A percentile compares a stretch with the other conserved stretches of the same genome.
phyloP scores from a whole-genome alignment of 192 early-diverging fungal genomes.

The Ambispora gerdemannii region DNA sequence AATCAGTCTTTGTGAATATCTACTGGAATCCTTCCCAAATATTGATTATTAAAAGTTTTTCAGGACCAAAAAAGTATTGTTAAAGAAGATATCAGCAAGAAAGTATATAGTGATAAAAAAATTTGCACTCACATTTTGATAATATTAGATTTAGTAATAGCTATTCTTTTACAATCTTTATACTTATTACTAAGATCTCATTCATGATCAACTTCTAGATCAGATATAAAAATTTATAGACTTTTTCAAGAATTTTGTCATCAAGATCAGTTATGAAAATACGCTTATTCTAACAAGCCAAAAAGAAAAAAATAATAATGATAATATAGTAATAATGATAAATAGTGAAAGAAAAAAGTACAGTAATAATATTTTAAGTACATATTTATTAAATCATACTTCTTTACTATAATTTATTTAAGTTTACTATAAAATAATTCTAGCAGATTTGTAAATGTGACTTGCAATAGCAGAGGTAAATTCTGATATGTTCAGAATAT shows the following conservation, averaged over 20 bases:
- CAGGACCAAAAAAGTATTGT: not conserved
- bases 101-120: not conserved
- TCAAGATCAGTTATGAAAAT: not conserved
- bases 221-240: not conserved
- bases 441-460: not conserved
- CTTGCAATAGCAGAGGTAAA: not conserved
- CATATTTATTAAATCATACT: not conserved
- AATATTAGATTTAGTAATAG: not conserved
- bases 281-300: not conserved
- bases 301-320: too few relatives aligned
- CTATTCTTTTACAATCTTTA: not conserved
- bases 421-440: too few relatives aligned
- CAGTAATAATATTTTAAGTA: too few relatives aligned
- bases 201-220: not conserved
- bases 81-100: not conserved
- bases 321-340: too few relatives aligned
- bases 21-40: not conserved
- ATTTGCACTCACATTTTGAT: not conserved
- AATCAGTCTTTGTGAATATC: not conserved
- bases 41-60: not conserved
- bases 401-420: not conserved
- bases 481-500: not conserved
- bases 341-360: too few relatives aligned
- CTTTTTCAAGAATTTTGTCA: too few relatives aligned
- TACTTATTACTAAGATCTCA: not conserved